A percentile compares a stretch with the other conserved stretches of the same genome.
phyloP scores from a whole-genome alignment of 2,329 filamentous ascomycete genomes.

The Lachnellula willkommii region DNA sequence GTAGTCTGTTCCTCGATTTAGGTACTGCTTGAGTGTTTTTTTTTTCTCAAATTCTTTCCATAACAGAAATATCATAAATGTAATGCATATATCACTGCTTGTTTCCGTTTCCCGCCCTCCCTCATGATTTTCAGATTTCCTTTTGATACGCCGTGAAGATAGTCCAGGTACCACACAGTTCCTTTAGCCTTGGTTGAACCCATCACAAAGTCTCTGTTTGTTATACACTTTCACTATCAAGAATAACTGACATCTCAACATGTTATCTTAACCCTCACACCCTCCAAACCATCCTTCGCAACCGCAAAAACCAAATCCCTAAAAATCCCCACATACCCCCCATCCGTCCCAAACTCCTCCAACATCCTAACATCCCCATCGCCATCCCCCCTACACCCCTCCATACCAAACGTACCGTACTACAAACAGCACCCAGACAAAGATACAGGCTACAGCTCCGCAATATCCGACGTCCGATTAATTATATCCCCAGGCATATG shows the following conservation, averaged over 20 bases:
- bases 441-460: conserved; percentile 16
- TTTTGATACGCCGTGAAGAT: too few species aligned
- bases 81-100: too few species aligned
- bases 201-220: not conserved
- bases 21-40: too few species aligned
- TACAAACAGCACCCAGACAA: conserved; percentile 10
- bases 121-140: too few species aligned
- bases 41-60: too few species aligned
- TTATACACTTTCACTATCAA: not conserved
- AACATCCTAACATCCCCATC: conserved; percentile 11
- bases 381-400: conserved; percentile 2
- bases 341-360: conserved; percentile 27
- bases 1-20: too few species aligned
- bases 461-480: conserved; percentile 14
- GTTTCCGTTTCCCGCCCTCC: too few species aligned
- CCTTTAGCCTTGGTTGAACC: not conserved
- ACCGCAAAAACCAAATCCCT: conserved; percentile 11
- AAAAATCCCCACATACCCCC: conserved; percentile 19
- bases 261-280: conserved; percentile 12
- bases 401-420: conserved; percentile 10
- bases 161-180: not conserved
- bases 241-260: not conserved
- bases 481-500: conserved; percentile 35
- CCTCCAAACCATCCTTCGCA: conserved; percentile 10
- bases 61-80: too few species aligned